These are phyloP conservation scores for Cladorrhinum samala DNA, from an alignment of 495 filamentous ascomycete species.

Conservation along the genomic window DNA sequence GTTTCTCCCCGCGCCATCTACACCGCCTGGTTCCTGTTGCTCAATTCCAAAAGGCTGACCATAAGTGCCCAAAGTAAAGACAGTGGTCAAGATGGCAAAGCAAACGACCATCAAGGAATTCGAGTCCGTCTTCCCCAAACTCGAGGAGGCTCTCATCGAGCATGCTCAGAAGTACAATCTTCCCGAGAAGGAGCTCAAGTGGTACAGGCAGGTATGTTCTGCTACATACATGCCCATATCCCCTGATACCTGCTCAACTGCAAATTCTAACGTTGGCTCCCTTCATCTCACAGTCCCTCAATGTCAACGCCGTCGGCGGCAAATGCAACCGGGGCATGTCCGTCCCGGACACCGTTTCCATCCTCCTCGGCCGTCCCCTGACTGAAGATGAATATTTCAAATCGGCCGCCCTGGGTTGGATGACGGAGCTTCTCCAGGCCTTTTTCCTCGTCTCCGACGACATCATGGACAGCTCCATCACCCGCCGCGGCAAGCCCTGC, in stretches of 20 bases:
- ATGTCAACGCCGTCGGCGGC: constrained; percentile 82
- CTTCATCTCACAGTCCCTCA: constrained; percentile 53
- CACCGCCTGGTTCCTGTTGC: too few relatives aligned
- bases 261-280: constrained; percentile 16
- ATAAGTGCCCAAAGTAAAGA: too few relatives aligned
- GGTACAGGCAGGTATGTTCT: constrained; percentile 70
- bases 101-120: constrained; percentile 74
- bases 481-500: constrained; percentile 85
- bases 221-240: neutral
- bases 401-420: constrained; percentile 83
- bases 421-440: constrained; percentile 95
- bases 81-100: constrained; percentile 40
- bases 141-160: constrained; percentile 68
- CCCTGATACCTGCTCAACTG: constrained; percentile 3
- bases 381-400: constrained; percentile 75
- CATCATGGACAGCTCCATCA: constrained; percentile 95
- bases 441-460: constrained; percentile 99
- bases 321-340: constrained; percentile 99
- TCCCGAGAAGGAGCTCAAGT: constrained; percentile 73
- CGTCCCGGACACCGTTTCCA: constrained; percentile 78
- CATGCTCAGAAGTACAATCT: constrained; percentile 74
- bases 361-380: constrained; percentile 69
- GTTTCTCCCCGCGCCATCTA: too few relatives aligned
- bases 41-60: too few relatives aligned
- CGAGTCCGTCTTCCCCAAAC: constrained; percentile 76